phyloP scores from a whole-genome alignment of 805 yeast species.

The Ogataea nakhonphanomensis region DNA sequence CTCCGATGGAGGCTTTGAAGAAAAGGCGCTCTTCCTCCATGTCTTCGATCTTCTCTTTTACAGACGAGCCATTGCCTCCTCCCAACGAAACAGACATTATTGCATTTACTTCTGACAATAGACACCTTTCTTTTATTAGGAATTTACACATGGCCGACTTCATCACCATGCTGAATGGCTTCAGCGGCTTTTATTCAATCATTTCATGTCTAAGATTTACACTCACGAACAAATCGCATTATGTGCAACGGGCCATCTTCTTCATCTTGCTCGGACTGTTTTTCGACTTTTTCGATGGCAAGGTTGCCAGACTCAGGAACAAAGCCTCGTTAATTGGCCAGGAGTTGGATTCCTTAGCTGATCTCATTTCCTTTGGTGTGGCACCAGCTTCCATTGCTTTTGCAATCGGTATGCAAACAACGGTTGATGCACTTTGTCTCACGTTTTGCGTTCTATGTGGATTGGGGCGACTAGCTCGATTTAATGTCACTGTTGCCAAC shows the following conservation, averaged over 20 bases:
- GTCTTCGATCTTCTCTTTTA: constrained; percentile 47
- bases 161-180: constrained; percentile 91
- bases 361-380: constrained; percentile 89
- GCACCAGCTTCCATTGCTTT: constrained; percentile 94
- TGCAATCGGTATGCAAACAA: constrained; percentile 83
- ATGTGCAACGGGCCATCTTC: constrained; percentile 83
- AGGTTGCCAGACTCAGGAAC: constrained; percentile 92
- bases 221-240: constrained; percentile 62
- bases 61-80: constrained; percentile 62
- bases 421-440: constrained; percentile 72
- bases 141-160: constrained; percentile 93
- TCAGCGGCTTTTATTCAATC: constrained; percentile 88
- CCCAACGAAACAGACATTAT: constrained; percentile 75
- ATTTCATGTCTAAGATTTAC: constrained; percentile 82
- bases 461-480: constrained; percentile 88
- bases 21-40: constrained; percentile 33
- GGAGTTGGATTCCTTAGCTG: constrained; percentile 95
- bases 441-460: constrained; percentile 91
- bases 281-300: constrained; percentile 95
- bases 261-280: constrained; percentile 87
- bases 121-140: constrained; percentile 84
- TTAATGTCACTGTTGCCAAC: constrained; percentile 89
- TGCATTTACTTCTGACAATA: constrained; percentile 74
- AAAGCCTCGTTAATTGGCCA: constrained; percentile 94
- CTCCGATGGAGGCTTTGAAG: constrained; percentile 11